Conservation (phyloP, 75 land plant species). For the Cryptomeria japonica region DNA sequence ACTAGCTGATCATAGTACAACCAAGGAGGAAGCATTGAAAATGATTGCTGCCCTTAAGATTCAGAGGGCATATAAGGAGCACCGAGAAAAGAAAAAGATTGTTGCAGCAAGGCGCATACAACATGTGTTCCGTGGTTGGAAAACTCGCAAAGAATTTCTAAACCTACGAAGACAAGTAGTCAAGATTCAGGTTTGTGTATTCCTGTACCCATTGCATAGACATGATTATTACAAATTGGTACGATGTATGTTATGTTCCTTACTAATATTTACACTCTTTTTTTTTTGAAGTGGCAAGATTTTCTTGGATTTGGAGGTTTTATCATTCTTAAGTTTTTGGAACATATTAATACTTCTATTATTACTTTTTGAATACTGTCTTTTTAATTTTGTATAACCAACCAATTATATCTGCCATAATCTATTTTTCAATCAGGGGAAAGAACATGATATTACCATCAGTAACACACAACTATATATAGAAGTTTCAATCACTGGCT, state of each 20-base stretch:
- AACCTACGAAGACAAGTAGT: constrained; percentile 59
- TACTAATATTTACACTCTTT: neutral
- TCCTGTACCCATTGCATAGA: neutral
- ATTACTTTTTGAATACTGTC: neutral
- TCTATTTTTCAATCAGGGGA: neutral
- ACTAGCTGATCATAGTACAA: constrained; percentile 15
- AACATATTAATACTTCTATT: neutral
- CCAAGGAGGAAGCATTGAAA: constrained; percentile 41
- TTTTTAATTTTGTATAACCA: neutral
- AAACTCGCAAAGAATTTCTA: constrained; percentile 60
- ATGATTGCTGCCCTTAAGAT: constrained; percentile 72
- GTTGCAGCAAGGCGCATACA: constrained; percentile 72
- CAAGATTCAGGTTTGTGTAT: constrained; percentile 60
- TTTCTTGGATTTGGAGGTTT: neutral
- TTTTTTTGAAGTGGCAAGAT: neutral
- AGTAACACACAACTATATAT: neutral
- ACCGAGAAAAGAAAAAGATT: constrained; percentile 42
- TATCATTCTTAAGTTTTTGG: neutral
- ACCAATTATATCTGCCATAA: neutral
- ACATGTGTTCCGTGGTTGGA: constrained; percentile 66
- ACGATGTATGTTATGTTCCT: neutral
- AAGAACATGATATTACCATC: neutral
- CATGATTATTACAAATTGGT: neutral
- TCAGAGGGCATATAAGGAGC: constrained; percentile 65
- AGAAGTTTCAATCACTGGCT: neutral